Conservation (phyloP, 805 yeast species). For the Kodamaea laetipori region DNA sequence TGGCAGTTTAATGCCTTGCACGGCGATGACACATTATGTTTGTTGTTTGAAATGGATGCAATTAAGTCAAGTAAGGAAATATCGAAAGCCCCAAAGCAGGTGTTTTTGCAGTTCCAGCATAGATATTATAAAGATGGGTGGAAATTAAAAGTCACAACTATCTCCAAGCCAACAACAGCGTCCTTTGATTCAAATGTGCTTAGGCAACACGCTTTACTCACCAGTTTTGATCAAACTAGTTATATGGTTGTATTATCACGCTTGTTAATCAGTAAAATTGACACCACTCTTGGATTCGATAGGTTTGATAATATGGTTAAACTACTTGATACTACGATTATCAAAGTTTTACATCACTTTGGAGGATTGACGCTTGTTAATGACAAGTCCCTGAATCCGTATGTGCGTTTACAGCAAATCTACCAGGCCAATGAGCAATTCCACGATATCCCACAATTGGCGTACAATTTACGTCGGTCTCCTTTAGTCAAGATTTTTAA, state of each 20-base stretch:
- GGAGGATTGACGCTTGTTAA: conserved; percentile 26
- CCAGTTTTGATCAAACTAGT: conserved; percentile 35
- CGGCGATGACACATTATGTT: conserved; percentile 25
- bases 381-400: conserved; percentile 23
- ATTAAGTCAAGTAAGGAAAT: conserved; percentile 23
- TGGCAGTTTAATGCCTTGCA: conserved; percentile 35
- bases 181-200: conserved; percentile 23
- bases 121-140: conserved; percentile 32
- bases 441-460: conserved; percentile 29
- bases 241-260: conserved; percentile 36
- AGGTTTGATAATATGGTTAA: conserved; percentile 29
- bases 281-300: conserved; percentile 36
- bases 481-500: conserved; percentile 41
- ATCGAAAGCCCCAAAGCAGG: conserved; percentile 23
- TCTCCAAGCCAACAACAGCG: conserved; percentile 31
- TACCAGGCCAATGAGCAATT: conserved; percentile 31
- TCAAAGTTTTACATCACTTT: conserved; percentile 29
- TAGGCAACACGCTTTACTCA: conserved; percentile 28
- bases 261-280: conserved; percentile 34
- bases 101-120: conserved; percentile 35
- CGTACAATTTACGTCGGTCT: conserved; percentile 38
- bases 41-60: conserved; percentile 38
- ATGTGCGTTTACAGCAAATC: conserved; percentile 16
- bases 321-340: conserved; percentile 28
- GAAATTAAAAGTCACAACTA: conserved; percentile 35